Percentiles rank a stretch among this genome's conserved stretches.
phyloP scores from a whole-genome alignment of 768 basidiomycete species.

The Termitomyces sp. region DNA sequence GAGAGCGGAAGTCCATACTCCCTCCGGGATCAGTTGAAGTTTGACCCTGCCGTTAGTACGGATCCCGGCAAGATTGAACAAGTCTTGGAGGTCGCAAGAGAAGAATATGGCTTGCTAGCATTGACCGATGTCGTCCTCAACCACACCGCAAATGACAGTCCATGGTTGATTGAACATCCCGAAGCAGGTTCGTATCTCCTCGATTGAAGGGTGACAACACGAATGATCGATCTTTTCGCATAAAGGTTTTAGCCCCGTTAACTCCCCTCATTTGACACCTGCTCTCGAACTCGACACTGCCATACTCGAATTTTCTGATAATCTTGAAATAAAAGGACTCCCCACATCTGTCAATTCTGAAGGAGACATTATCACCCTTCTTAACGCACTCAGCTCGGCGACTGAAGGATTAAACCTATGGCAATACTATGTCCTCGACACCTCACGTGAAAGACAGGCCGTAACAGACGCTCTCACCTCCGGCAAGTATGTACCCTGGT shows the following conservation, averaged over 20 bases:
- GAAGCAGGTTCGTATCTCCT: slow-evolving; percentile 71
- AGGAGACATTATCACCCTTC: slow-evolving; percentile 63
- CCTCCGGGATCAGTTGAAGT: slow-evolving; percentile 80
- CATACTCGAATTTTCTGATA: slow-evolving; percentile 73
- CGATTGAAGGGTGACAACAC: background rate
- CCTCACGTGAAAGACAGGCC: slow-evolving; percentile 52
- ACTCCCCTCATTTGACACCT: slow-evolving; percentile 88
- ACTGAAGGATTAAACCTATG: slow-evolving; percentile 72
- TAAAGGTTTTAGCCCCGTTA: slow-evolving; percentile 82
- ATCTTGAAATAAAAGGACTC: slow-evolving; percentile 59
- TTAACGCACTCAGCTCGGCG: slow-evolving; percentile 54
- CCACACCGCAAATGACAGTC: slow-evolving; percentile 92
- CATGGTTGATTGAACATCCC: slow-evolving; percentile 90
- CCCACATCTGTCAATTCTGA: slow-evolving; percentile 64
- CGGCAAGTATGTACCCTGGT: slow-evolving; percentile 50
- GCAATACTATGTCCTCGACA: slow-evolving; percentile 92
- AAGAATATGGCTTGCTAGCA: slow-evolving; percentile 84
- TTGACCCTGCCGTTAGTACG: slow-evolving; percentile 68
- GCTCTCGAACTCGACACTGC: slow-evolving; percentile 90
- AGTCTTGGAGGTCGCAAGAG: slow-evolving; percentile 63
- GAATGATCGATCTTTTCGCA: background rate
- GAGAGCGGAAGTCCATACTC: slow-evolving; percentile 91
- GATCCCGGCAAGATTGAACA: slow-evolving; percentile 56
- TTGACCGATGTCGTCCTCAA: slow-evolving; percentile 96
- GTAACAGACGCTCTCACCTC: slow-evolving; percentile 51